phyloP scores from a whole-genome alignment of 345 rosid genomes.

The Arabidopsis suecica region DNA sequence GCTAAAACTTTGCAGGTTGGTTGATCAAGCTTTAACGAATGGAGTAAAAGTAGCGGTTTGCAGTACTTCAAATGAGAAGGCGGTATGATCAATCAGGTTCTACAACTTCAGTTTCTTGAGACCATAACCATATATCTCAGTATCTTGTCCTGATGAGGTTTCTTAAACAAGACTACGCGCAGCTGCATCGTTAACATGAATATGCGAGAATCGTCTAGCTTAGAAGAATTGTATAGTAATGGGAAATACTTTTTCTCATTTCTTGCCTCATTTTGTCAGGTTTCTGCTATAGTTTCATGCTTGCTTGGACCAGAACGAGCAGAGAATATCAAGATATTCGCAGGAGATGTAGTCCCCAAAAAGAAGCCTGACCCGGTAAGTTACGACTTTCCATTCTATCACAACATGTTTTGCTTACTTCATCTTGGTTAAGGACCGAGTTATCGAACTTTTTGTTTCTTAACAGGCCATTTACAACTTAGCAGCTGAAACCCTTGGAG shows the following conservation, averaged over 20 bases:
- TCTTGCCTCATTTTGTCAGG: slow-evolving; percentile 53
- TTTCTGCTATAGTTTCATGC: slow-evolving; percentile 87
- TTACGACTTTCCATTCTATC: background rate
- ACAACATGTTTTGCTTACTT: background rate
- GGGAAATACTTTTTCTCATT: slow-evolving; percentile 24
- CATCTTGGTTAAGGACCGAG: slow-evolving; percentile 14
- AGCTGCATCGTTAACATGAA: background rate
- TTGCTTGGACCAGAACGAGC: slow-evolving; percentile 91
- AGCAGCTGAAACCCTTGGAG: slow-evolving; percentile 89
- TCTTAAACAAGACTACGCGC: background rate
- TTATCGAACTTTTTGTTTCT: slow-evolving; percentile 11
- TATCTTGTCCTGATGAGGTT: slow-evolving; percentile 11
- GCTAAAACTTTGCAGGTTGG: slow-evolving; percentile 56
- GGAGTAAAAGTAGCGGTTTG: slow-evolving; percentile 93
- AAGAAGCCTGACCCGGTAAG: slow-evolving; percentile 94
- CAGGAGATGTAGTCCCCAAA: slow-evolving; percentile 91
- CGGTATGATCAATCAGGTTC: slow-evolving; percentile 85
- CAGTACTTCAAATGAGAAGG: slow-evolving; percentile 98
- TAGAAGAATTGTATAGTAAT: background rate
- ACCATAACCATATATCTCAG: background rate
- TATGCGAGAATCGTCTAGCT: slow-evolving; percentile 3
- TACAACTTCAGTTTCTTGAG: slow-evolving; percentile 44
- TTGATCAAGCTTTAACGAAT: slow-evolving; percentile 86
- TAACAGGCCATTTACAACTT: slow-evolving; percentile 81
- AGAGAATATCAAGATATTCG: slow-evolving; percentile 84